phyloP scores from a whole-genome alignment of 306 rosid species.

The Adenanthera pavonina region DNA sequence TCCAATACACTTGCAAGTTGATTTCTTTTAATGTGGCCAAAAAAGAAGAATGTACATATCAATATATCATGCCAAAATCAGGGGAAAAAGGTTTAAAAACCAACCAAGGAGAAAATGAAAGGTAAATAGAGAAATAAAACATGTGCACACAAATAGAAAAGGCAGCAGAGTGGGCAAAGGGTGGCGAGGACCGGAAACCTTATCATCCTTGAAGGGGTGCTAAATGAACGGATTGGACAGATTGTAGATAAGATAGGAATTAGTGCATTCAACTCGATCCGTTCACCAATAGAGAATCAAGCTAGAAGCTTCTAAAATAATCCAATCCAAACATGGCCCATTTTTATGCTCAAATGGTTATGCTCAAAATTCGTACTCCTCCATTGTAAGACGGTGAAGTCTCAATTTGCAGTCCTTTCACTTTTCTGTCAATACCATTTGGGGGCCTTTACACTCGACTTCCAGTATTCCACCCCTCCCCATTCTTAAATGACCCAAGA shows the following conservation, averaged over 20 bases:
- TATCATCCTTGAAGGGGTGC: neutral
- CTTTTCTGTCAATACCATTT: neutral
- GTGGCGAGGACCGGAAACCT: neutral
- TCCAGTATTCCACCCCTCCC: neutral
- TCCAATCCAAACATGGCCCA: too few relatives aligned
- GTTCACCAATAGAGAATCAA: too few relatives aligned
- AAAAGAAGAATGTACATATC: too few relatives aligned
- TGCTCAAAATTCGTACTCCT: neutral
- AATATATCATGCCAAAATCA: too few relatives aligned
- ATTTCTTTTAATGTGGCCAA: neutral
- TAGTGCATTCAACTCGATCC: too few relatives aligned
- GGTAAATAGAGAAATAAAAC: neutral
- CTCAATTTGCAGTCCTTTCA: neutral
- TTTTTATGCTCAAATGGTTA: neutral
- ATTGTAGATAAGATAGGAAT: too few relatives aligned
- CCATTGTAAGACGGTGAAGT: neutral
- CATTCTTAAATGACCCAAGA: neutral
- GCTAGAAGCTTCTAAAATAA: too few relatives aligned
- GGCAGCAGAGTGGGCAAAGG: neutral
- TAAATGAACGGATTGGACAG: too few relatives aligned
- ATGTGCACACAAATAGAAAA: neutral
- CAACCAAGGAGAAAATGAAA: neutral
- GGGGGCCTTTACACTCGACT: neutral
- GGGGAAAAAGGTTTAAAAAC: neutral
- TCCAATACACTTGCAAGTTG: neutral